Percentiles rank a stretch among this genome's conserved stretches.
phyloP scores from a whole-genome alignment of 2,329 filamentous ascomycete species.

The Rutstroemia sydowiana region DNA sequence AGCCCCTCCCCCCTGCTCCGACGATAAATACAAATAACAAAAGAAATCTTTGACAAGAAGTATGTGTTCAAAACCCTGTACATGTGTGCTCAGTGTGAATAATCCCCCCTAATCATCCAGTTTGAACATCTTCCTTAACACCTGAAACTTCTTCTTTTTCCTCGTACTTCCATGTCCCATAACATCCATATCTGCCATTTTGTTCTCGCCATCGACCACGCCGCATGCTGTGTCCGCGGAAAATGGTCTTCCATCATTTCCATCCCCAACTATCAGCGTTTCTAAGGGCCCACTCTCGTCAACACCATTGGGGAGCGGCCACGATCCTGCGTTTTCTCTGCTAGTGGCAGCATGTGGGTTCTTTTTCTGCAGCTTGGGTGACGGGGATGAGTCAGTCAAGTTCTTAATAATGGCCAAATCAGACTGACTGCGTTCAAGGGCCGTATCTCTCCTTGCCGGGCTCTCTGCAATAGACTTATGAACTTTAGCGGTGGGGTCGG shows the following conservation, averaged over 20 bases:
- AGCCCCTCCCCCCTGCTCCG: no score
- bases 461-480: conserved; percentile 49
- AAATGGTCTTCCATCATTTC: conserved; percentile 28
- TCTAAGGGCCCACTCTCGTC: no score
- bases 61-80: no score
- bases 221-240: conserved; percentile 13
- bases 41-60: no score
- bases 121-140: conserved; percentile 58
- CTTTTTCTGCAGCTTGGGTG: conserved; percentile 42
- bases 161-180: conserved; percentile 9
- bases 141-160: conserved; percentile 62
- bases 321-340: conserved; percentile 35
- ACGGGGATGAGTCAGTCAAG: conserved; percentile 1
- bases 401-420: conserved; percentile 34
- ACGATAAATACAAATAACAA: no score
- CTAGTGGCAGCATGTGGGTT: conserved; percentile 30
- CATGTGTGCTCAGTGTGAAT: no score
- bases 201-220: conserved; percentile 10
- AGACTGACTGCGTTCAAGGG: conserved; percentile 49
- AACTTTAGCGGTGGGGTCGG: conserved; percentile 43
- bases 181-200: conserved; percentile 10
- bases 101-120: conserved; percentile 44
- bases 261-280: conserved; percentile 5
- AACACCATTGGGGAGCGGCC: conserved; percentile 37
- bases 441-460: conserved; percentile 54